Evolutionary conservation across 2,329 filamentous ascomycete genomes (phyloP).

Genomic region (Diaporthe eres): DNA sequence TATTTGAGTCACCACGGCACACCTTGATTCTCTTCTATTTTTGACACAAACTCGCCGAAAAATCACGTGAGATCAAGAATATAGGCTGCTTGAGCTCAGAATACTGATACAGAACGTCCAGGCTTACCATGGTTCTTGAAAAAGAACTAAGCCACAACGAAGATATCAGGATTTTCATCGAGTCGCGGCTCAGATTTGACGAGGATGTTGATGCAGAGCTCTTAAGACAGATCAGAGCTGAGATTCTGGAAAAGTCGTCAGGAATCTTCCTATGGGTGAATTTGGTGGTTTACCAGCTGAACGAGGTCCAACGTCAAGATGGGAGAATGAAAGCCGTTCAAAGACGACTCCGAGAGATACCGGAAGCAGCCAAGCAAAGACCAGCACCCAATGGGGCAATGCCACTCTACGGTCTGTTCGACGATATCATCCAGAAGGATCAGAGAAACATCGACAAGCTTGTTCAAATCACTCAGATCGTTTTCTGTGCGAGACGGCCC

Average conservation of each 20-base stretch:
- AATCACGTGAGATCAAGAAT: neutral
- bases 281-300: constrained; percentile 56
- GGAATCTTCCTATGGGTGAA: constrained; percentile 52
- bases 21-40: no score
- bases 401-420: constrained; percentile 63
- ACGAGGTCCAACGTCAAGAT: constrained; percentile 48
- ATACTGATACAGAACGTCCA: neutral
- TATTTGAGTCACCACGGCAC: neutral
- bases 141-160: neutral
- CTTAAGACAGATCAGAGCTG: neutral
- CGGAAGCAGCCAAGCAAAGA: constrained; percentile 38
- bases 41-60: no score
- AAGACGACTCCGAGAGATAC: constrained; percentile 53
- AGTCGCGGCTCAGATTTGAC: neutral
- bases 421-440: constrained; percentile 65
- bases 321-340: constrained; percentile 48
- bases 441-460: constrained; percentile 55
- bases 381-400: neutral
- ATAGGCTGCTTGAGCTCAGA: no score
- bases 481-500: constrained; percentile 63
- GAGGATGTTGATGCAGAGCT: neutral
- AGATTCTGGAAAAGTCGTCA: constrained; percentile 24
- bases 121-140: constrained; percentile 7
- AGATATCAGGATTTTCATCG: constrained; percentile 14
- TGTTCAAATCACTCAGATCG: constrained; percentile 64